Conservation (phyloP, 2,329 filamentous ascomycete species). For the Diplodia sapinea region DNA sequence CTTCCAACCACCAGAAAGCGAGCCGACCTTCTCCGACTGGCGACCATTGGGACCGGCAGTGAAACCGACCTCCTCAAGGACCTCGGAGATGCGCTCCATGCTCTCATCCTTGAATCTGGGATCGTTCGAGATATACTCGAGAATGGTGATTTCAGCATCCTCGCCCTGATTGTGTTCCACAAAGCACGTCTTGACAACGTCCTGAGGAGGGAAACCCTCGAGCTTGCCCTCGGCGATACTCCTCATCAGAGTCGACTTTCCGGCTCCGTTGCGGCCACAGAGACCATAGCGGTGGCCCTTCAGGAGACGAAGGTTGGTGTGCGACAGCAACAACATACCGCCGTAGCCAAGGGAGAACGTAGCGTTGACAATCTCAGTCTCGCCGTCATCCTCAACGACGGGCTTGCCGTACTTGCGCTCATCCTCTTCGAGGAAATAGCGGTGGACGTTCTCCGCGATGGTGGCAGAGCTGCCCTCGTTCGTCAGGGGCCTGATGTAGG, state of each 20-base stretch:
- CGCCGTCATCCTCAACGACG: slow-evolving; percentile 86
- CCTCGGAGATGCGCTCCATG: slow-evolving; percentile 77
- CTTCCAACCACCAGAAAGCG: slow-evolving; percentile 97
- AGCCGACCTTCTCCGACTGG: slow-evolving; percentile 89
- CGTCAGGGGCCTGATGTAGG: slow-evolving; percentile 77
- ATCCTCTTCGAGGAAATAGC: slow-evolving; percentile 82
- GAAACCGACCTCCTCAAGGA: slow-evolving; percentile 92
- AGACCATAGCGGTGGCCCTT: slow-evolving; percentile 98
- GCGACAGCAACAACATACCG: slow-evolving; percentile 93
- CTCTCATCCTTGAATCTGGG: slow-evolving; percentile 82
- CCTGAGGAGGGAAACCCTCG: slow-evolving; percentile 92
- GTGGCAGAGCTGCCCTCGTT: slow-evolving; percentile 66
- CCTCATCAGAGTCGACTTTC: slow-evolving; percentile 99
- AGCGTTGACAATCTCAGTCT: slow-evolving; percentile 95
- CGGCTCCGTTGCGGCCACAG: slow-evolving; percentile 94
- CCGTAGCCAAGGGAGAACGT: slow-evolving; percentile 97
- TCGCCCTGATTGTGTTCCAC: slow-evolving; percentile 99
- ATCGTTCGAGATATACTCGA: slow-evolving; percentile 91
- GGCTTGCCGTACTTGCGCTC: slow-evolving; percentile 84
- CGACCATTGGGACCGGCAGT: slow-evolving; percentile 86
- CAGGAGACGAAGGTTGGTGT: slow-evolving; percentile 91
- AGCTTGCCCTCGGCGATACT: slow-evolving; percentile 95
- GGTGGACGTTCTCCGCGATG: slow-evolving; percentile 75
- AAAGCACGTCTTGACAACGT: slow-evolving; percentile 93
- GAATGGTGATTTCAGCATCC: slow-evolving; percentile 93